Percentiles rank a stretch among this genome's conserved stretches.
phyloP scores from a whole-genome alignment of 106 monocot genomes.

The Dendrobium officinale region DNA sequence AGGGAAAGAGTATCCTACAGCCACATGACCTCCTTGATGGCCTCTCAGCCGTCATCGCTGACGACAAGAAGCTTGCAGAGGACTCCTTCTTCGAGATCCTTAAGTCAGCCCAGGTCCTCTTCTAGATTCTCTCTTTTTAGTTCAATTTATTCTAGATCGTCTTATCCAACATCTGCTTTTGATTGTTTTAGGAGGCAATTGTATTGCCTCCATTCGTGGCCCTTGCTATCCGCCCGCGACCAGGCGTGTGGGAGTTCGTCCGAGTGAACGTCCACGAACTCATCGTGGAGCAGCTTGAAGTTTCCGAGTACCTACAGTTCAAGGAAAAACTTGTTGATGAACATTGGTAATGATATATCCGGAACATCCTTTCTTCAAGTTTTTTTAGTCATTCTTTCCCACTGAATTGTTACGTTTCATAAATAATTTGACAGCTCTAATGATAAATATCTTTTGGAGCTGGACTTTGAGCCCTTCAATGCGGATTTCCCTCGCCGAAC shows the following conservation, averaged over 20 bases:
- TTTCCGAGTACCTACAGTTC: constrained; percentile 76
- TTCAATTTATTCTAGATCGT: neutral
- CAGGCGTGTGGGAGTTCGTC: constrained; percentile 90
- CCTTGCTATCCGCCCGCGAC: constrained; percentile 83
- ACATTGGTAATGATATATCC: constrained; percentile 19
- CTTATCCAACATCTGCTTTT: neutral
- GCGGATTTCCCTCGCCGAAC: constrained; percentile 48
- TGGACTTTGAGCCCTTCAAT: constrained; percentile 95
- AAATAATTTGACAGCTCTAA: constrained; percentile 25
- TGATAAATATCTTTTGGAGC: constrained; percentile 60
- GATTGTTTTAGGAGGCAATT: constrained; percentile 62
- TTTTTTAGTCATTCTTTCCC: neutral
- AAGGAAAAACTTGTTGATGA: constrained; percentile 87
- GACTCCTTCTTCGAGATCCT: constrained; percentile 75
- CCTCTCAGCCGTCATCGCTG: constrained; percentile 38
- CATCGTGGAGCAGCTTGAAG: constrained; percentile 68
- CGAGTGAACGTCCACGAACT: constrained; percentile 88
- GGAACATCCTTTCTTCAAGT: neutral
- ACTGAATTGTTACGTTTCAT: neutral
- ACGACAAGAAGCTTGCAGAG: constrained; percentile 38
- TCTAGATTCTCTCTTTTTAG: neutral
- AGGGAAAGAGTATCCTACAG: constrained; percentile 85
- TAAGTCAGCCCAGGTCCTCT: constrained; percentile 53
- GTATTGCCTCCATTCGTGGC: constrained; percentile 94
- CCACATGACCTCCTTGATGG: constrained; percentile 85